Base-by-base conservation (phyloP, 257 asterid species). In the Capsicum baccatum region DNA sequence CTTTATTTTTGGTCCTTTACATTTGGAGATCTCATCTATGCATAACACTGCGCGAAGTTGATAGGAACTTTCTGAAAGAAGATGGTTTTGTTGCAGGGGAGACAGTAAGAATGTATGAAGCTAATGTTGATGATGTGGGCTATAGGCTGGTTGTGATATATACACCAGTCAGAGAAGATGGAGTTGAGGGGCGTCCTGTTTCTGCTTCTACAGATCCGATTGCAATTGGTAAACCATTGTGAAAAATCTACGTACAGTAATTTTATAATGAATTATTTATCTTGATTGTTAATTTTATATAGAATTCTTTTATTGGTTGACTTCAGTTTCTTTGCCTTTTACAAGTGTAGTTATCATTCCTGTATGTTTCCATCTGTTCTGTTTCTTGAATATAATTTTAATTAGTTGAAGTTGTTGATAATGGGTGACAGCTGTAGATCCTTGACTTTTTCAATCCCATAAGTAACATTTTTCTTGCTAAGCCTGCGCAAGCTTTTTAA, bases 91-190 rank as follows among this genome's bases (percentile, higher is more conserved):
- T 83, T 90, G 88, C 96, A 97, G 99, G 98, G 88, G 99, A 97
- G 91, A 92, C 99, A 0, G 99, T 97, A 86, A 91, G 98, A 89
- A 97, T 95, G 98, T 97, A 97, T 19, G 99, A 97, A 93, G 96
- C 99, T 79, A 97, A 97, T 85, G 99, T 97, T 85, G 99, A 97
- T 88, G 99, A 97, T 60, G 99, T 97, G 57, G 98, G 98, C 63
- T 97, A 97, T 91, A 89, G 98, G 88, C 91, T 97, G 80, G 98
- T 97, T 55, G 99, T 94, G 63, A 83, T 95, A 79, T 97, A 94
- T 82, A 94, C 98, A 59, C 99, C 99, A 79, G 89, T 95, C 66
- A 89, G 99, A 89, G 99, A 97, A 50, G 99, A 97, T 69, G 99
- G 99, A 83, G 88, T 90, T 52, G 99, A 97, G 91, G 99, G 99